These are phyloP conservation scores for Hibiscus trionum DNA, from an alignment of 345 rosid species.

Conservation along the genomic window DNA sequence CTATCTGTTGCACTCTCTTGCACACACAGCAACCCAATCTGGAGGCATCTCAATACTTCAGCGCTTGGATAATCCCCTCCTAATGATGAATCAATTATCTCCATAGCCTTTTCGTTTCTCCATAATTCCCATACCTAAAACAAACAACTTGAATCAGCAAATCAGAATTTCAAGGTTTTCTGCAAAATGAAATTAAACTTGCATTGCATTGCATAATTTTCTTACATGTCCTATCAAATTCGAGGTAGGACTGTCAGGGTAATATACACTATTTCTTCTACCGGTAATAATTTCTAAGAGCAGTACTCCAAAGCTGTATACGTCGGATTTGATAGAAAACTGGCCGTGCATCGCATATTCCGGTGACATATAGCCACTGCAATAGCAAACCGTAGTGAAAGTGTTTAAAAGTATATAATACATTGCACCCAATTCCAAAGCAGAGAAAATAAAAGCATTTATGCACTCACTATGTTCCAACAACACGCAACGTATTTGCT, in stretches of 20 bases:
- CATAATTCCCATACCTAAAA: conserved; percentile 47
- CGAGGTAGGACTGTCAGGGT: background rate
- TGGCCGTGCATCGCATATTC: too few species aligned
- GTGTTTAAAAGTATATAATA: too few species aligned
- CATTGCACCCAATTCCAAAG: too few species aligned
- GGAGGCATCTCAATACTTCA: conserved; percentile 40
- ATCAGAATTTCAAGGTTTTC: background rate
- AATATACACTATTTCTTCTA: too few species aligned
- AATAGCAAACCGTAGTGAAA: too few species aligned
- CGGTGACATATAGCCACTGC: too few species aligned
- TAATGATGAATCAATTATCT: conserved; percentile 29
- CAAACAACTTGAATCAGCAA: background rate
- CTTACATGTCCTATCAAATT: background rate
- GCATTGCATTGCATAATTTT: background rate
- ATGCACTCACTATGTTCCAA: too few species aligned
- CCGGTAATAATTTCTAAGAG: too few species aligned
- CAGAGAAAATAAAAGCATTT: too few species aligned
- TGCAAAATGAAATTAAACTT: background rate
- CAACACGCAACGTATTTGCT: too few species aligned
- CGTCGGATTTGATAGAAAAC: too few species aligned
- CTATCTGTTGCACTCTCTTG: conserved; percentile 44
- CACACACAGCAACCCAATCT: conserved; percentile 52
- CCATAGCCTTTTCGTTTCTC: conserved; percentile 25
- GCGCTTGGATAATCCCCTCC: background rate
- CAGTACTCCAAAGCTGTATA: too few species aligned